Evolutionary conservation across 306 rosid species (phyloP).

Genomic region (Astragalus glycyphyllos): DNA sequence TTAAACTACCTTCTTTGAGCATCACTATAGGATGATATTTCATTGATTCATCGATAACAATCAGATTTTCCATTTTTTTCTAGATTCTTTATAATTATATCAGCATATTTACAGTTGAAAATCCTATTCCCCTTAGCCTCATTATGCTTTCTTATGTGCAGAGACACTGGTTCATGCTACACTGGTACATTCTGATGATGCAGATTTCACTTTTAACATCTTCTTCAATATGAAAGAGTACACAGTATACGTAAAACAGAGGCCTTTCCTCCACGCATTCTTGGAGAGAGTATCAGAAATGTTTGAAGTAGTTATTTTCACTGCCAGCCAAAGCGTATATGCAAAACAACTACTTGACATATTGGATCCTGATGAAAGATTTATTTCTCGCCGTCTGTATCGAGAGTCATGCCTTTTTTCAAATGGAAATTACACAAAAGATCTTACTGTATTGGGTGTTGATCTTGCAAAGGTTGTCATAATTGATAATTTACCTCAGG

Average conservation of each 20-base stretch:
- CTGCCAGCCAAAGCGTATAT: slow-evolving; percentile 98
- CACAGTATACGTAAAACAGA: slow-evolving; percentile 82
- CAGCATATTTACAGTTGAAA: slow-evolving; percentile 24
- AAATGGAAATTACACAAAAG: slow-evolving; percentile 93
- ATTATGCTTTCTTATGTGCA: slow-evolving; percentile 50
- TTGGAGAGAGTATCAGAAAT: slow-evolving; percentile 92
- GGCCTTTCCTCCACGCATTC: slow-evolving; percentile 86
- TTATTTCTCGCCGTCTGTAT: slow-evolving; percentile 81
- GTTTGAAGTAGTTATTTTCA: slow-evolving; percentile 91
- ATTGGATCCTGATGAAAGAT: slow-evolving; percentile 81
- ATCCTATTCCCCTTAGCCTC: slow-evolving; percentile 36
- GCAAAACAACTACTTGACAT: slow-evolving; percentile 91
- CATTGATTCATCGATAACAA: slow-evolving; percentile 5
- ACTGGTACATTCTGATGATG: slow-evolving; percentile 77
- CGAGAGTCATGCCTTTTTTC: slow-evolving; percentile 92
- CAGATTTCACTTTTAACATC: slow-evolving; percentile 84
- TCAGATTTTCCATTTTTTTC: neutral
- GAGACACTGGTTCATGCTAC: slow-evolving; percentile 99
- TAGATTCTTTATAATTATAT: slow-evolving; percentile 24
- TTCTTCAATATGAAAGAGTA: slow-evolving; percentile 91
- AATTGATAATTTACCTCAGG: slow-evolving; percentile 98
- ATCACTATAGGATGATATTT: slow-evolving; percentile 8
- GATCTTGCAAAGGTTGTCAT: slow-evolving; percentile 92
- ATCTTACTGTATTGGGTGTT: slow-evolving; percentile 86
- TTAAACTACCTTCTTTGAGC: slow-evolving; percentile 13